phyloP scores from a whole-genome alignment of 768 basidiomycete species.

The Tulasnella calospora region DNA sequence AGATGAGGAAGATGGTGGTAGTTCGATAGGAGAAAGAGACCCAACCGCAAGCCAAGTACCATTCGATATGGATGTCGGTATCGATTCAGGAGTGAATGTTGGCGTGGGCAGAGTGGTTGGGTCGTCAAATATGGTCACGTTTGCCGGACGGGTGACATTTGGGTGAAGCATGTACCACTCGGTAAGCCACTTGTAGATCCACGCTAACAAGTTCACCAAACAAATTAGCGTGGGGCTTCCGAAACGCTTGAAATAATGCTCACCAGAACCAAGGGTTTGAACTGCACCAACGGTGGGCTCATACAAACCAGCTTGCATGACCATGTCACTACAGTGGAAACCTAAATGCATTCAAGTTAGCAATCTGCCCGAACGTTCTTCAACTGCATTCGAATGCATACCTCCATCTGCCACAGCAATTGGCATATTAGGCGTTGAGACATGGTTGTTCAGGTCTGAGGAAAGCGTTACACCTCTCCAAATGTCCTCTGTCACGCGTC shows the following conservation, averaged over 20 bases:
- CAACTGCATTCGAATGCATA: not conserved
- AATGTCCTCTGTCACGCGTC: slow-evolving; percentile 1
- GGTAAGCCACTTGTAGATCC: slow-evolving; percentile 11
- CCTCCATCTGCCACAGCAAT: slow-evolving; percentile 21
- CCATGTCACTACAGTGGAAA: slow-evolving; percentile 23
- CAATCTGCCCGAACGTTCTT: not conserved
- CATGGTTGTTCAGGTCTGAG: slow-evolving; percentile 12
- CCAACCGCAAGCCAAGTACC: not conserved
- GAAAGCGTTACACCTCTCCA: slow-evolving; percentile 23
- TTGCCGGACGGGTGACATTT: slow-evolving; percentile 16
- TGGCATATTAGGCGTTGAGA: slow-evolving; percentile 5
- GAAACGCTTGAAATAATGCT: not conserved
- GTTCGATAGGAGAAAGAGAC: not conserved
- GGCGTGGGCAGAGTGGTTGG: not conserved
- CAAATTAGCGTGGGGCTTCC: not conserved
- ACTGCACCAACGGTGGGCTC: slow-evolving; percentile 11
- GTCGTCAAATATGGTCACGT: slow-evolving; percentile 5
- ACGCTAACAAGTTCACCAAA: not conserved
- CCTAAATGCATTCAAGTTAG: not conserved
- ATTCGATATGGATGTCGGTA: slow-evolving; percentile 1
- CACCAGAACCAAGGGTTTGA: slow-evolving; percentile 17
- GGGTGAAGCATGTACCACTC: slow-evolving; percentile 18
- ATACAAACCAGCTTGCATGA: slow-evolving; percentile 11
- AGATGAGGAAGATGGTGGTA: not conserved
- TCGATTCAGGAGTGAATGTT: not conserved